Evolutionary conservation across 495 filamentous ascomycete species (phyloP), one percentile per base, ranked within the genome.

Genomic region (Cercophora sp.): DNA sequence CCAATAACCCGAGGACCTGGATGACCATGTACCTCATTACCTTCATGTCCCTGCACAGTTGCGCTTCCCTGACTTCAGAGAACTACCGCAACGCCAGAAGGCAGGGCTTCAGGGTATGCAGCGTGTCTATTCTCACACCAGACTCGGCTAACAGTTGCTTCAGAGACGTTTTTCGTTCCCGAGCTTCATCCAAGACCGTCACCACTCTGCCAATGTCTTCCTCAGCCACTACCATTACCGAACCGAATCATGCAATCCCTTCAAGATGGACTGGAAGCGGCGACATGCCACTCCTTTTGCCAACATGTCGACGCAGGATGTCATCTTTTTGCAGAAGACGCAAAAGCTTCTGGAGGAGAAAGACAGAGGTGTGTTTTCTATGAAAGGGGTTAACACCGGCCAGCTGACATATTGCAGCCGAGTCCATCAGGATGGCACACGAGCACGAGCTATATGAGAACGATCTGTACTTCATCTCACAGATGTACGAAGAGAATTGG

Each of bases 1-100:
- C 60, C 10, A 68, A 62, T 19, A 70, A 62, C 31, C 48, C 54
- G 5, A 54, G 59, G 31, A 65, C 66, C 34, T 71, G 70, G 57
- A 50, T 72, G 54, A 68, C 68, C 29, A 65, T 71, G 16, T 69
- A 72, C 37, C 52, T 73, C 22, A 64, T 64, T 0, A 64, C 62
- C 8, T 73, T 72, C 55, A 69, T 73, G 41, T 57, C 70, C 10
- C 58, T 73, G 16, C 62, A 71, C 46, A 72, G 65, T 44, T 66
- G 68, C 54, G 64, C 68, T 29, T 49, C 59, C 20, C 61, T 68
- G 5, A 62, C 67, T 20, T 57, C 54, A 8, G 64, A 71, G 34
- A 67, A 73, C 37, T 56, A 61, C 22, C 53, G 55, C 49, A 69
- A 71, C 46, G 70, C 70, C 2, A 52, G 48, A 22, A 64, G 60